phyloP scores from a whole-genome alignment of 176 grass and related monocot genomes.

The Hordeum marinum region DNA sequence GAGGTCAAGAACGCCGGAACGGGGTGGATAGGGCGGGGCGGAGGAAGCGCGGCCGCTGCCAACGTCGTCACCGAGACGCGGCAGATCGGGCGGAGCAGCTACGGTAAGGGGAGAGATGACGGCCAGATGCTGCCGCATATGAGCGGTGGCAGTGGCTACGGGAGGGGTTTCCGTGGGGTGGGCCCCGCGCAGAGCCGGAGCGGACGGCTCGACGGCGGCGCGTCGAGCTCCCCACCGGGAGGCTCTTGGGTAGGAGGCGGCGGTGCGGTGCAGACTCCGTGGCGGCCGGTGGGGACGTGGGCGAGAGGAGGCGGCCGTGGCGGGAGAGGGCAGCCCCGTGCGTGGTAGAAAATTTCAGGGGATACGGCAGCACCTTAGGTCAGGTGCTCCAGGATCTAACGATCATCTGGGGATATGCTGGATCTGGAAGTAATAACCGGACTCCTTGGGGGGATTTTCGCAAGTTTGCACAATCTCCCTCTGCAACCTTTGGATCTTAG shows the following conservation, averaged over 20 bases:
- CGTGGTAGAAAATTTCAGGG: neutral
- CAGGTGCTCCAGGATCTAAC: no score
- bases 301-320: neutral
- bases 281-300: neutral
- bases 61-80: neutral
- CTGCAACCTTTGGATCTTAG: no score
- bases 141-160: neutral
- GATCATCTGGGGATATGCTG: no score
- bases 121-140: neutral
- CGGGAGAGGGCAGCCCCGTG: neutral
- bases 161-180: neutral
- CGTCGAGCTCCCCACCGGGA: neutral
- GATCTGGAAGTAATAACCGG: no score
- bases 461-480: no score
- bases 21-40: constrained; percentile 17
- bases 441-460: no score
- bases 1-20: constrained; percentile 20
- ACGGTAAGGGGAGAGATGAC: neutral
- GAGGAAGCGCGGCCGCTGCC: neutral
- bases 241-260: neutral
- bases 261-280: neutral
- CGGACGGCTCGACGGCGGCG: neutral
- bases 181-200: neutral
- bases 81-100: neutral
- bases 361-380: no score